phyloP scores from a whole-genome alignment of 768 basidiomycete species.

The Boletus coccyginus region DNA sequence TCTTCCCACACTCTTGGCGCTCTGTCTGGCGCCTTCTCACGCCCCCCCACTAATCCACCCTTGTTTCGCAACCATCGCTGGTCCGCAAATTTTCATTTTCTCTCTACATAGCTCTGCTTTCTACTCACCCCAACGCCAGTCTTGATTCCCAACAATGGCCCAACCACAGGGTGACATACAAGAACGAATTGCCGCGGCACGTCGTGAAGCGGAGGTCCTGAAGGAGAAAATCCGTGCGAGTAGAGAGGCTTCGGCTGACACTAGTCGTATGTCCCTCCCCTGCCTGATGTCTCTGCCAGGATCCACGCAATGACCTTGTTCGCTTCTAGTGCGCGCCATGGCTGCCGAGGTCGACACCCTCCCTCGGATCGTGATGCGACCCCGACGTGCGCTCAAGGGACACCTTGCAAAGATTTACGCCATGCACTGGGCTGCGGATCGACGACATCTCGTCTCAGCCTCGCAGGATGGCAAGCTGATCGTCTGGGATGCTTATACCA shows the following conservation, averaged over 20 bases:
- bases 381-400: constrained; percentile 90
- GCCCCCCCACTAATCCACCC: constrained; percentile 24
- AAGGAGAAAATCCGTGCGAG: constrained; percentile 99
- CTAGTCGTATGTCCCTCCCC: constrained; percentile 70
- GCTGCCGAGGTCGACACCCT: constrained; percentile 94
- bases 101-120: constrained; percentile 3
- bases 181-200: constrained; percentile 92
- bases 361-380: constrained; percentile 95
- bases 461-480: constrained; percentile 99
- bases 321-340: constrained; percentile 86
- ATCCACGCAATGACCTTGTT: constrained; percentile 14
- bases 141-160: constrained; percentile 49
- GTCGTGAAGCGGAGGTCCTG: constrained; percentile 93
- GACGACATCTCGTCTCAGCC: constrained; percentile 97
- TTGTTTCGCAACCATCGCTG: constrained; percentile 29
- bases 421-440: constrained; percentile 99
- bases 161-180: constrained; percentile 83
- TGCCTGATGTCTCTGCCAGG: constrained; percentile 1
- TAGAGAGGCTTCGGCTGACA: constrained; percentile 96
- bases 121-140: neutral
- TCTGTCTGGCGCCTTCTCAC: constrained; percentile 19
- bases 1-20: constrained; percentile 10
- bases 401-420: constrained; percentile 99
- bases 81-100: constrained; percentile 33
- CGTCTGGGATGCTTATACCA: constrained; percentile 99